Percentiles rank a stretch among this genome's conserved stretches.
These are phyloP conservation scores for Capsicum baccatum DNA, from an alignment of 257 asterid genomes.

Conservation along the genomic window DNA sequence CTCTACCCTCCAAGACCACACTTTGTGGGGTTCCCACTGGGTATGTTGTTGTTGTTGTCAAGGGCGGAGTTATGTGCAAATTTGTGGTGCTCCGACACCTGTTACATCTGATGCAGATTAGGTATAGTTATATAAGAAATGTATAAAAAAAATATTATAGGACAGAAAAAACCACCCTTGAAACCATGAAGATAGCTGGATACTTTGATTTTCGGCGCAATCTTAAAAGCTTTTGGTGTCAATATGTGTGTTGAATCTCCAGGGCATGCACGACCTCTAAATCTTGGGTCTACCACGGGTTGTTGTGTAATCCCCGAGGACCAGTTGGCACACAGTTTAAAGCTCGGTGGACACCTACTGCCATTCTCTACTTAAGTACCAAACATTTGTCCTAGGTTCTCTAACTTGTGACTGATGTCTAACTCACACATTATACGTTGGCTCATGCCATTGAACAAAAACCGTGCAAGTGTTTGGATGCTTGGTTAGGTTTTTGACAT, in stretches of 20 bases:
- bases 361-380: neutral
- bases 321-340: neutral
- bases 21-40: neutral
- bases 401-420: constrained; percentile 15
- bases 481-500: neutral
- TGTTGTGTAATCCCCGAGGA: neutral
- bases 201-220: too few species aligned
- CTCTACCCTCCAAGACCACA: neutral
- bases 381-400: neutral
- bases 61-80: too few species aligned
- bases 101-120: too few species aligned
- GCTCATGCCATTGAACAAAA: neutral
- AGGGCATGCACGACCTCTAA: too few species aligned
- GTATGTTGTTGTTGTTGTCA: neutral
- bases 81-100: too few species aligned
- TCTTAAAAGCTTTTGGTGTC: too few species aligned
- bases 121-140: too few species aligned
- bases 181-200: too few species aligned
- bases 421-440: neutral
- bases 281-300: too few species aligned
- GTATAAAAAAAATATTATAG: too few species aligned
- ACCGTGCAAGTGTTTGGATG: neutral
- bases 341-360: neutral
- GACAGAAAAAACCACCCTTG: too few species aligned
- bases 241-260: too few species aligned